Percentiles rank a stretch among this genome's conserved stretches.
Evolutionary conservation across 371 early-diverging fungal species (phyloP).

Genomic region (Neoconidiobolus thromboides): DNA sequence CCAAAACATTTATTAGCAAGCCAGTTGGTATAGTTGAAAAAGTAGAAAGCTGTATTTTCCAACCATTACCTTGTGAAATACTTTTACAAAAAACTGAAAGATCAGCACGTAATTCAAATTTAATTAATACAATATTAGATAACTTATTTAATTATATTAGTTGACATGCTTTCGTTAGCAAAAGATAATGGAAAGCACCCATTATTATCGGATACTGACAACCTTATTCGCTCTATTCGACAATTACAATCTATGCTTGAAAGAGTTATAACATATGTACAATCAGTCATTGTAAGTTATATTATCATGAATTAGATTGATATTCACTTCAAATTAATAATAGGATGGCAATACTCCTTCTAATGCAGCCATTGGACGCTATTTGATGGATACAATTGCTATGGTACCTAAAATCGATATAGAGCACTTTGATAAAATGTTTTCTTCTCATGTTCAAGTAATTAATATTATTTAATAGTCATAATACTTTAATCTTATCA

Average conservation of each 20-base stretch:
- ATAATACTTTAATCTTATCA: slow-evolving; percentile 6
- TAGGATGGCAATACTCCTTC: slow-evolving; percentile 37
- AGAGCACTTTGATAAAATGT: slow-evolving; percentile 67
- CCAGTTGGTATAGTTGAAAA: slow-evolving; percentile 46
- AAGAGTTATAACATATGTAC: slow-evolving; percentile 65
- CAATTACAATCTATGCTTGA: slow-evolving; percentile 70
- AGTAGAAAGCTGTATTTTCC: slow-evolving; percentile 60
- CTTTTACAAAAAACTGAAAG: slow-evolving; percentile 75
- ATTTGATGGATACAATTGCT: slow-evolving; percentile 81
- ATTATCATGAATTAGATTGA: background rate
- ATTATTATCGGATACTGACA: slow-evolving; percentile 71
- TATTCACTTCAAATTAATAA: background rate
- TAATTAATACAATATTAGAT: background rate
- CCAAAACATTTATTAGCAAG: slow-evolving; percentile 56
- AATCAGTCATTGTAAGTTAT: slow-evolving; percentile 46
- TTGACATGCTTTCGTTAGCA: slow-evolving; percentile 58
- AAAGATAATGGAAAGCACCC: slow-evolving; percentile 31
- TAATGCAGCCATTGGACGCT: slow-evolving; percentile 72
- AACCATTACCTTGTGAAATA: slow-evolving; percentile 71
- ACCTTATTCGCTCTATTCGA: slow-evolving; percentile 55
- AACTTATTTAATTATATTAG: slow-evolving; percentile 13
- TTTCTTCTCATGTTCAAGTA: slow-evolving; percentile 67
- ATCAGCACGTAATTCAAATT: slow-evolving; percentile 40
- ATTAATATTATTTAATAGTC: slow-evolving; percentile 27
- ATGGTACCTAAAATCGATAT: slow-evolving; percentile 75